Evolutionary conservation across 768 basidiomycete genomes (phyloP).

Genomic region (Lentinula raphanica): DNA sequence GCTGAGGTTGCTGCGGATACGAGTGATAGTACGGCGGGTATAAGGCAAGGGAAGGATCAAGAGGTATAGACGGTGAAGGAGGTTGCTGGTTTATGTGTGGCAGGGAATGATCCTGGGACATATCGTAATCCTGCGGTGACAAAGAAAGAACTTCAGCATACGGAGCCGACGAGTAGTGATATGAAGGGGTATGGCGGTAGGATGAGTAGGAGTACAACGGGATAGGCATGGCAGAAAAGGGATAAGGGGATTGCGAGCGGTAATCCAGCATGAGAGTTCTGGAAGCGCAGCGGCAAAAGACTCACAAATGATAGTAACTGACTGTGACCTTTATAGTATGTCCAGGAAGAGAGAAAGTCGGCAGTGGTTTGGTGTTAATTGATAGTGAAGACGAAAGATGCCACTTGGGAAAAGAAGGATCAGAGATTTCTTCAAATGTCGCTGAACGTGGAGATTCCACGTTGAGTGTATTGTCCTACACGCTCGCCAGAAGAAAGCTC

Average conservation of each 20-base stretch:
- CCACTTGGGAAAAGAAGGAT: not conserved
- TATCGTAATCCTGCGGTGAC: conserved; percentile 36
- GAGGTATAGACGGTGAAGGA: conserved; percentile 56
- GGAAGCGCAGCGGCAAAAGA: not conserved
- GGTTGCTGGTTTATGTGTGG: conserved; percentile 41
- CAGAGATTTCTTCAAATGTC: not conserved
- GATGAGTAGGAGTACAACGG: conserved; percentile 1
- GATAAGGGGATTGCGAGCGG: not conserved
- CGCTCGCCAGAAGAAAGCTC: not conserved
- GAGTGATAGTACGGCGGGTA: conserved; percentile 62
- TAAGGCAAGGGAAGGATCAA: conserved; percentile 67
- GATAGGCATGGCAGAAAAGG: conserved; percentile 1
- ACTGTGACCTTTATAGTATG: not conserved
- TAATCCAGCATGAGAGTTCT: not conserved
- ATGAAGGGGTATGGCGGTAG: not conserved
- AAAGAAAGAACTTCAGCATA: conserved; percentile 16
- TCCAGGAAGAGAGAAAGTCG: not conserved
- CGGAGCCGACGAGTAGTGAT: not conserved
- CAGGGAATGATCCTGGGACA: conserved; percentile 37
- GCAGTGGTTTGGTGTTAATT: not conserved
- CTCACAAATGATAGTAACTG: not conserved
- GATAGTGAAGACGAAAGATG: not conserved
- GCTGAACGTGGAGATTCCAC: not conserved
- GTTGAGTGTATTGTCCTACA: not conserved
- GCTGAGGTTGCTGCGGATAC: conserved; percentile 37